Conservation (phyloP, 768 basidiomycete species). For the Galerina sulciceps region DNA sequence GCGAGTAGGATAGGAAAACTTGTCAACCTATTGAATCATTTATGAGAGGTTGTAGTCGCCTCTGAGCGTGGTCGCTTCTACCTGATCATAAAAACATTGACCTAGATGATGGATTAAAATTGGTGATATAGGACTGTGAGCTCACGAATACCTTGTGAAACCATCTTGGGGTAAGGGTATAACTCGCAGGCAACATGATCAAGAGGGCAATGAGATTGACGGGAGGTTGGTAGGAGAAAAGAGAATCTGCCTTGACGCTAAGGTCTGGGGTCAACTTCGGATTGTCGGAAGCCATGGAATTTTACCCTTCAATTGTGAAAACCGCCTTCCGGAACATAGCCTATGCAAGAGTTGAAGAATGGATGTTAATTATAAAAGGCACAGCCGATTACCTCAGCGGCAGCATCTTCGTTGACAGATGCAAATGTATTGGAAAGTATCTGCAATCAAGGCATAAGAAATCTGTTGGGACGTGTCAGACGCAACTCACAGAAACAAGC, state of each 20-base stretch:
- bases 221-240: constrained; percentile 95
- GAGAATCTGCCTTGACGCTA: constrained; percentile 84
- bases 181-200: constrained; percentile 86
- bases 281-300: not conserved
- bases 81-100: constrained; percentile 90
- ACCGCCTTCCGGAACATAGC: constrained; percentile 96
- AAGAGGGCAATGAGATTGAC: constrained; percentile 87
- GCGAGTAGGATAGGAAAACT: constrained; percentile 83
- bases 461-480: not conserved
- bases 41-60: not conserved
- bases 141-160: constrained; percentile 80
- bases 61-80: constrained; percentile 23
- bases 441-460: constrained; percentile 36
- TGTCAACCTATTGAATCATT: constrained; percentile 53
- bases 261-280: not conserved
- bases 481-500: constrained; percentile 69
- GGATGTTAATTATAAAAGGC: not conserved
- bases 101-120: constrained; percentile 41
- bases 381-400: constrained; percentile 74
- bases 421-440: constrained; percentile 97
- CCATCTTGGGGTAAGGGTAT: constrained; percentile 90
- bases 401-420: constrained; percentile 90
- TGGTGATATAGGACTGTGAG: not conserved
- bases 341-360: constrained; percentile 39
- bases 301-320: constrained; percentile 89